A percentile compares a stretch with the other conserved stretches of the same genome.
phyloP scores from a whole-genome alignment of 2,329 filamentous ascomycete species.

The Knufia fluminis region DNA sequence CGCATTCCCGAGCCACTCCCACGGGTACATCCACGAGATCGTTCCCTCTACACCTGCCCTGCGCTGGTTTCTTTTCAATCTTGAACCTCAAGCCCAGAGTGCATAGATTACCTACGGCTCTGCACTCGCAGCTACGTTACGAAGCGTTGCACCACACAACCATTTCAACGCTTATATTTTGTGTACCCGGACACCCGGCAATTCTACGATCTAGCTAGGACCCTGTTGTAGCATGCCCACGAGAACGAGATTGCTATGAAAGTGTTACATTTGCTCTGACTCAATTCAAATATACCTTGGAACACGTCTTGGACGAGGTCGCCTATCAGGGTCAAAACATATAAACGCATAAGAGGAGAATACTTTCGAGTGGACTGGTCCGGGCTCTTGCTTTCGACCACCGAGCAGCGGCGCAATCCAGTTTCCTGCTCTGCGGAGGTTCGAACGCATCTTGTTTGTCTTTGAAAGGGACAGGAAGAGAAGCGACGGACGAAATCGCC shows the following conservation, averaged over 20 bases:
- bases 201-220: too few relatives aligned
- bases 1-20: constrained; percentile 1
- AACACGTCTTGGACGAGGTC: too few relatives aligned
- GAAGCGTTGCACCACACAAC: not conserved
- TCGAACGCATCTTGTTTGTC: not conserved
- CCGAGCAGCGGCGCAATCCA: not conserved
- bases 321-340: too few relatives aligned
- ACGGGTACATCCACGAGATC: constrained; percentile 5
- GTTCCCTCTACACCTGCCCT: not conserved
- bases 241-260: too few relatives aligned
- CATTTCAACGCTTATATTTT: not conserved
- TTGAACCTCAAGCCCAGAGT: not conserved
- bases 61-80: not conserved
- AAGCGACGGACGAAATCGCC: not conserved
- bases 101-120: not conserved
- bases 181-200: too few relatives aligned
- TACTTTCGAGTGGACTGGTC: too few relatives aligned
- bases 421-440: not conserved
- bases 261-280: too few relatives aligned
- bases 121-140: not conserved
- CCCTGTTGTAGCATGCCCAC: too few relatives aligned
- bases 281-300: too few relatives aligned
- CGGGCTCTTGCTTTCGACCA: too few relatives aligned
- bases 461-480: not conserved
- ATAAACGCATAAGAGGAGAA: too few relatives aligned